Evolutionary conservation across 78 protist genomes (phyloP).

Genomic region (Blattamonas nauphoetae): DNA sequence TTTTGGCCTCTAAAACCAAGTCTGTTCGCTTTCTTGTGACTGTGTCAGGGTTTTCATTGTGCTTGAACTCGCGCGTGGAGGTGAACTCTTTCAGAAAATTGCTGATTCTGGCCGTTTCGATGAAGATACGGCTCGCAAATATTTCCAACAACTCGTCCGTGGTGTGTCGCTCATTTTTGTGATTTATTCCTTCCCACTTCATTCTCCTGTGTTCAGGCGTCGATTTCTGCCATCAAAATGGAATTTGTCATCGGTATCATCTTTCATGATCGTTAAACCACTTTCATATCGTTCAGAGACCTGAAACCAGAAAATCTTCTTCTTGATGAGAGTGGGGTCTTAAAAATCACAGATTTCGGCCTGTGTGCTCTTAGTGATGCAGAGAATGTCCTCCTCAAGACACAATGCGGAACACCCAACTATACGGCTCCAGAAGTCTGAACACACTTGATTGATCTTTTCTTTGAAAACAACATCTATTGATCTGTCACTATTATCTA

Average conservation of each 20-base stretch:
- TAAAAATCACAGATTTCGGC: conserved; percentile 63
- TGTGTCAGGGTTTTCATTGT: neutral
- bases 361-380: conserved; percentile 15
- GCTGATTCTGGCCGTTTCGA: neutral
- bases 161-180: too few species aligned
- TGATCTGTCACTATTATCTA: neutral
- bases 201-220: too few species aligned
- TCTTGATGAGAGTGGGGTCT: conserved; percentile 22
- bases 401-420: conserved; percentile 54
- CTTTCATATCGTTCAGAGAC: neutral
- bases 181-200: too few species aligned
- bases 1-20: conserved; percentile 17
- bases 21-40: neutral
- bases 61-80: neutral
- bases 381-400: conserved; percentile 9
- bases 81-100: conserved; percentile 12
- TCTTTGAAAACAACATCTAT: neutral
- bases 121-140: neutral
- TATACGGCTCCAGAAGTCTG: conserved; percentile 44
- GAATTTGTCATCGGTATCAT: neutral
- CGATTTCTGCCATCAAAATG: neutral
- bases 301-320: conserved; percentile 38
- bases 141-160: neutral
- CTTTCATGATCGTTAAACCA: neutral
- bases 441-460: neutral